Percentiles rank a stretch among this genome's conserved stretches.
Conservation (phyloP, 768 basidiomycete genomes). For the Tephrocybe sp. region DNA sequence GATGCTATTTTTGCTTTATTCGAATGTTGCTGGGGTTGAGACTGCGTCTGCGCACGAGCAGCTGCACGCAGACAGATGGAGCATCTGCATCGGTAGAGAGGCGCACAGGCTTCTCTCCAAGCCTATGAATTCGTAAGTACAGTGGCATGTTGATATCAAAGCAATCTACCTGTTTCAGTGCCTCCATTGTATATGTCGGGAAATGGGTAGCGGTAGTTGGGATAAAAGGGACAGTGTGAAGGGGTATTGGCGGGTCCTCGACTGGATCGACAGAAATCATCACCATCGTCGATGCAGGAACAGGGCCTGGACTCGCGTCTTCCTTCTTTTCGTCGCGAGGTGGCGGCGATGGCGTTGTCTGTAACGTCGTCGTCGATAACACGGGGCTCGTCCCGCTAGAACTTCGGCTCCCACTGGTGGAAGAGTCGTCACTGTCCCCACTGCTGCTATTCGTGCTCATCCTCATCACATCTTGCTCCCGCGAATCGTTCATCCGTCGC, state of each 20-base stretch:
- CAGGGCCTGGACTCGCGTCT: conserved; percentile 20
- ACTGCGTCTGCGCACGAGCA: conserved; percentile 41
- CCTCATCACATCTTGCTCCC: conserved; percentile 22
- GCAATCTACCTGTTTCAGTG: conserved; percentile 50
- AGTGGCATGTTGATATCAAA: conserved; percentile 1
- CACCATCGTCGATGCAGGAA: conserved; percentile 17
- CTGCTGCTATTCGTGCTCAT: conserved; percentile 15
- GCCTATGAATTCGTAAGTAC: conserved; percentile 34
- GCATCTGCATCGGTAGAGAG: conserved; percentile 70
- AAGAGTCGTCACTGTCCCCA: conserved; percentile 46
- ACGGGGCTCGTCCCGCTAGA: conserved; percentile 67
- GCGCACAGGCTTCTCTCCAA: conserved; percentile 74
- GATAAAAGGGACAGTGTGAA: conserved; percentile 68
- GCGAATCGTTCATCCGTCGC: conserved; percentile 37
- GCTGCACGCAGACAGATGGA: conserved; percentile 71
- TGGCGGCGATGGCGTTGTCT: conserved; percentile 77
- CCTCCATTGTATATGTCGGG: conserved; percentile 56
- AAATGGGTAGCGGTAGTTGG: conserved; percentile 54
- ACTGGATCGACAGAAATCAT: conserved; percentile 53
- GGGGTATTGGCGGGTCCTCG: conserved; percentile 54
- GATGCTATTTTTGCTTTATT: background rate
- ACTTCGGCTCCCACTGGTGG: conserved; percentile 43
- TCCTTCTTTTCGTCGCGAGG: conserved; percentile 40
- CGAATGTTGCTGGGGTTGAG: background rate
- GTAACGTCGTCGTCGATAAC: conserved; percentile 67